Conservation (phyloP, 2,329 filamentous ascomycete species). For the Alternaria sp. region DNA sequence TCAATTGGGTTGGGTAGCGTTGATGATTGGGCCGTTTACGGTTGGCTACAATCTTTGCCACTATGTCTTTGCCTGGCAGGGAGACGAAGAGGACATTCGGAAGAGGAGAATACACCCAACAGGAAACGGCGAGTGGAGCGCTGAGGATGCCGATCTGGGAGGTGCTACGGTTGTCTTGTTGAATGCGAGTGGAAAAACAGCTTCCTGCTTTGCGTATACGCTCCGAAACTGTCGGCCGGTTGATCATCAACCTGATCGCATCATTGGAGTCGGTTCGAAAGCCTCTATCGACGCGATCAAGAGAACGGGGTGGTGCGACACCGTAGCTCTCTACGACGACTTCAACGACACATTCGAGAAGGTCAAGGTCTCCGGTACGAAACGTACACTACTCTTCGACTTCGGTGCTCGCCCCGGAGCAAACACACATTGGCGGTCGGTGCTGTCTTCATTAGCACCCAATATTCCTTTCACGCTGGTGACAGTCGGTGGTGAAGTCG, state of each 20-base stretch:
- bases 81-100: background rate
- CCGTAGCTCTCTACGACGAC: constrained; percentile 20
- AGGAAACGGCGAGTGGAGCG: constrained; percentile 23
- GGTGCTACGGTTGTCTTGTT: constrained; percentile 24
- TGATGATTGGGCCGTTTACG: constrained; percentile 23
- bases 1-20: constrained; percentile 23
- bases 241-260: constrained; percentile 19
- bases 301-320: constrained; percentile 28
- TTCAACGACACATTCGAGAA: background rate
- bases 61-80: constrained; percentile 26
- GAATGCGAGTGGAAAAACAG: constrained; percentile 32
- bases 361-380: background rate
- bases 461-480: constrained; percentile 15
- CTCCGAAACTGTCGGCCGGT: constrained; percentile 23
- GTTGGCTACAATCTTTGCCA: constrained; percentile 26
- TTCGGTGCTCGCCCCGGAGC: constrained; percentile 29
- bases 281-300: constrained; percentile 16
- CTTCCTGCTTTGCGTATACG: constrained; percentile 24
- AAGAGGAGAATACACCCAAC: constrained; percentile 17
- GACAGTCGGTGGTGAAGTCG: constrained; percentile 24
- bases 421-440: constrained; percentile 10
- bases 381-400: constrained; percentile 25
- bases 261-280: constrained; percentile 29
- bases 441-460: background rate
- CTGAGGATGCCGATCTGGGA: constrained; percentile 23